A percentile compares a stretch with the other conserved stretches of the same genome.
Conservation (phyloP, 495 filamentous ascomycete species). For the Alectoria sarmentosa region DNA sequence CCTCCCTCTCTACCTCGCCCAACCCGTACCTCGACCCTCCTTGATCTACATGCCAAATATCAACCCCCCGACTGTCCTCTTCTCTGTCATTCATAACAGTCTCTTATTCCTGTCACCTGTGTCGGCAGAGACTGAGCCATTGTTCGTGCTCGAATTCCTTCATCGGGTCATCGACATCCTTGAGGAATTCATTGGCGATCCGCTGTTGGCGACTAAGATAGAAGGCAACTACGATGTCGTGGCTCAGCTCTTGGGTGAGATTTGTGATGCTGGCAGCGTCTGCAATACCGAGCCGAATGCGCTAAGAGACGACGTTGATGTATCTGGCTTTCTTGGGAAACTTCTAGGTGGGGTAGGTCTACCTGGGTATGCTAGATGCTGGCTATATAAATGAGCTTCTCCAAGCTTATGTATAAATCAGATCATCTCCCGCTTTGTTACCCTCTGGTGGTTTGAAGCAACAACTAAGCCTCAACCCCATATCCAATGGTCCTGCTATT, state of each 20-base stretch:
- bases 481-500: slow-evolving; percentile 48
- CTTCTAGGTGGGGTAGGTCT: slow-evolving; percentile 81
- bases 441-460: slow-evolving; percentile 41
- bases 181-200: slow-evolving; percentile 92
- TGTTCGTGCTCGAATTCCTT: slow-evolving; percentile 94
- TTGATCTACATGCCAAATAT: slow-evolving; percentile 76
- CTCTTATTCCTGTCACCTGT: slow-evolving; percentile 79
- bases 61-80: slow-evolving; percentile 81
- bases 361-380: slow-evolving; percentile 48
- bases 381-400: not conserved
- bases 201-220: slow-evolving; percentile 76
- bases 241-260: slow-evolving; percentile 86
- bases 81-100: slow-evolving; percentile 78
- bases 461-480: slow-evolving; percentile 35
- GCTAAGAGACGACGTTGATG: slow-evolving; percentile 83
- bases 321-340: slow-evolving; percentile 83
- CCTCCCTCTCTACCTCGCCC: slow-evolving; percentile 79
- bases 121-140: slow-evolving; percentile 78
- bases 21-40: slow-evolving; percentile 75
- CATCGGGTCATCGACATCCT: slow-evolving; percentile 89
- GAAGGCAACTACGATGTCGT: slow-evolving; percentile 89
- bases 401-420: slow-evolving; percentile 22
- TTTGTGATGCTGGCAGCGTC: slow-evolving; percentile 91
- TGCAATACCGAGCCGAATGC: slow-evolving; percentile 91
- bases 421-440: slow-evolving; percentile 40